Conservation (phyloP, 192 early-diverging fungal genomes). For the Podila horticola region DNA sequence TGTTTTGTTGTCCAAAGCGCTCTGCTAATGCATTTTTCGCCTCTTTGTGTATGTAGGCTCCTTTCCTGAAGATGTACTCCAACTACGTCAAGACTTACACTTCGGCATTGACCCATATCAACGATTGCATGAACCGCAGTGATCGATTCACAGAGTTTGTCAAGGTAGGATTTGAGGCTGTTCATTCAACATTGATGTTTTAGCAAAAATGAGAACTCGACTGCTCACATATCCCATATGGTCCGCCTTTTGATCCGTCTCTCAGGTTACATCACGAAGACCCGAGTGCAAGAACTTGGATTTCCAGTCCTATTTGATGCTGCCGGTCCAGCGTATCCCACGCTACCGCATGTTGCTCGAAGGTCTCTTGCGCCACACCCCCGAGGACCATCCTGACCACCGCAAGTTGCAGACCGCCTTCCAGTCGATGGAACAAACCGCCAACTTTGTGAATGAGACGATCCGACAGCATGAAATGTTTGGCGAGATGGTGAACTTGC, state of each 20-base stretch:
- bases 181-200: slow-evolving; percentile 46
- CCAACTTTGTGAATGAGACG: slow-evolving; percentile 81
- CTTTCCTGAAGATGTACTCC: slow-evolving; percentile 87
- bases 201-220: slow-evolving; percentile 52
- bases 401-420: slow-evolving; percentile 69
- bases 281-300: slow-evolving; percentile 61
- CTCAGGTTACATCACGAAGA: slow-evolving; percentile 53
- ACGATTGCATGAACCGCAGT: slow-evolving; percentile 50
- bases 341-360: slow-evolving; percentile 87
- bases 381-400: slow-evolving; percentile 78
- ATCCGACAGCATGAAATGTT: slow-evolving; percentile 85
- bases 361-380: slow-evolving; percentile 77
- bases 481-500: slow-evolving; percentile 74
- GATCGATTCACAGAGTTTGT: slow-evolving; percentile 50
- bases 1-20: too few relatives aligned
- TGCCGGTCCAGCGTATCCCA: slow-evolving; percentile 91
- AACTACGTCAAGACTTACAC: slow-evolving; percentile 89
- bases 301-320: slow-evolving; percentile 83
- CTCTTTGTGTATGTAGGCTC: slow-evolving; percentile 39
- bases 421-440: slow-evolving; percentile 74
- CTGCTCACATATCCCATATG: not conserved
- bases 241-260: slow-evolving; percentile 29
- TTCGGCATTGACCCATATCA: slow-evolving; percentile 68
- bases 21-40: too few relatives aligned
- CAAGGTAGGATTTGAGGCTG: slow-evolving; percentile 44